Base-by-base conservation (phyloP, 2,329 filamentous ascomycete genomes). In the Colletotrichum lupini region DNA sequence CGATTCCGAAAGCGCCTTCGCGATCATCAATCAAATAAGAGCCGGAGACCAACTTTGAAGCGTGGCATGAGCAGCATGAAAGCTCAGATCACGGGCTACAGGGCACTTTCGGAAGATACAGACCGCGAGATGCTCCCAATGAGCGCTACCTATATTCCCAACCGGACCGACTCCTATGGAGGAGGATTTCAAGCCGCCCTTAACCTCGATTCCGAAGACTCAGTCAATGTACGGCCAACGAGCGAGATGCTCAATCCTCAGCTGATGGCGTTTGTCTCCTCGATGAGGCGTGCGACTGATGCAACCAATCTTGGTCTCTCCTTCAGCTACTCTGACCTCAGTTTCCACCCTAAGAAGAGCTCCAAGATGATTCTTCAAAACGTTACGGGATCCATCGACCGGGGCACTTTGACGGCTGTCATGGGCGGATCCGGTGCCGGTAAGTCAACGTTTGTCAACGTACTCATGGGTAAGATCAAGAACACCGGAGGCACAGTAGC, bases 391-490 rank as follows among this genome's bases (percentile, higher is more conserved):
- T 84, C 82, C 5, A 90, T 91, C 76, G 81, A 88, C 24, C 82
- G 84, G 12, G 89, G 89, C 0, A 85, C 86, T 5, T 83, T 90
- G n/a, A 88, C 86, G 46, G 89, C 88, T 11, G 83, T 91, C n/a
- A 90, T 90, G 88, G 88, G 89, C 7, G 87, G 88, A 6, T 89
- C 86, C 1, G 88, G 89, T n/a, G 88, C 88, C 1, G 89, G 89
- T 35, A 91, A 90, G 78, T 88, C 87, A 22, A 91, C 89, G 0
- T 90, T 91, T 73, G 83, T 91, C 37, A 91, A 90, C 68, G 87
- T 90, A 30, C 82, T 91, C n/a, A 90, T 90, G 88, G 89, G 89
- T 14, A 90, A 91, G 79, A 83, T 81, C 0, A 83, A 80, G 42
- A 84, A 87, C 72, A 90, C 87, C 0, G 81, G 83, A 0, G 89